Conservation (phyloP, 1,139 yeast species). For the Yamadazyma diospyri region DNA sequence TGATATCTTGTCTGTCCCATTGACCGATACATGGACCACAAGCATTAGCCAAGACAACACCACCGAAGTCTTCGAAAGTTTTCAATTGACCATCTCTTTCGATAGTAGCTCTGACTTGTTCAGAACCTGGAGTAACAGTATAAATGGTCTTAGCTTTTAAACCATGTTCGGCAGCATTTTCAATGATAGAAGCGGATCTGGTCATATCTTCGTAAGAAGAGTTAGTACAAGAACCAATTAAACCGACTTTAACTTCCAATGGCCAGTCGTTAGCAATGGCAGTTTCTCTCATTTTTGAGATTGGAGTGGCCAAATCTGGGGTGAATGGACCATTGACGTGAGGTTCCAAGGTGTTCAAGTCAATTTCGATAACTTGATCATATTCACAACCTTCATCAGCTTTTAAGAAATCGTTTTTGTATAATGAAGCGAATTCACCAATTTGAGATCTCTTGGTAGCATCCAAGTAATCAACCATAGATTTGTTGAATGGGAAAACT, state of each 20-base stretch:
- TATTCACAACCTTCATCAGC: conserved; percentile 96
- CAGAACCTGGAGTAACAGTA: conserved; percentile 98
- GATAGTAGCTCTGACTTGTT: conserved; percentile 97
- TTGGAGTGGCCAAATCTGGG: conserved; percentile 97
- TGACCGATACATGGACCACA: conserved; percentile 99
- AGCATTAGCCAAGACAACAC: conserved; percentile 94
- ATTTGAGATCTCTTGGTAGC: conserved; percentile 86
- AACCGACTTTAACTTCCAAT: conserved; percentile 86
- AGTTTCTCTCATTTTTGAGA: conserved; percentile 87
- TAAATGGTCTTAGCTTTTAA: conserved; percentile 84
- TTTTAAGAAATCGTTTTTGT: conserved; percentile 72
- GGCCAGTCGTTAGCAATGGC: conserved; percentile 94
- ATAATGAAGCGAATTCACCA: conserved; percentile 74
- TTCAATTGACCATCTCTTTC: conserved; percentile 94
- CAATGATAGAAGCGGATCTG: conserved; percentile 91
- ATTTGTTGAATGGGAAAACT: conserved; percentile 92
- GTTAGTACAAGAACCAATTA: conserved; percentile 99
- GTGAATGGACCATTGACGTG: conserved; percentile 99
- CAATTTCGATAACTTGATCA: conserved; percentile 93
- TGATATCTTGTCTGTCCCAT: conserved; percentile 97
- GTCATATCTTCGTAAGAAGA: conserved; percentile 99
- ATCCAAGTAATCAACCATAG: conserved; percentile 84
- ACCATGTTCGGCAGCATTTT: conserved; percentile 89
- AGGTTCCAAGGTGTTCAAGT: conserved; percentile 94
- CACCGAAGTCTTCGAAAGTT: conserved; percentile 90